Evolutionary conservation across 495 filamentous ascomycete species (phyloP).

Genomic region (Xylaria curta): DNA sequence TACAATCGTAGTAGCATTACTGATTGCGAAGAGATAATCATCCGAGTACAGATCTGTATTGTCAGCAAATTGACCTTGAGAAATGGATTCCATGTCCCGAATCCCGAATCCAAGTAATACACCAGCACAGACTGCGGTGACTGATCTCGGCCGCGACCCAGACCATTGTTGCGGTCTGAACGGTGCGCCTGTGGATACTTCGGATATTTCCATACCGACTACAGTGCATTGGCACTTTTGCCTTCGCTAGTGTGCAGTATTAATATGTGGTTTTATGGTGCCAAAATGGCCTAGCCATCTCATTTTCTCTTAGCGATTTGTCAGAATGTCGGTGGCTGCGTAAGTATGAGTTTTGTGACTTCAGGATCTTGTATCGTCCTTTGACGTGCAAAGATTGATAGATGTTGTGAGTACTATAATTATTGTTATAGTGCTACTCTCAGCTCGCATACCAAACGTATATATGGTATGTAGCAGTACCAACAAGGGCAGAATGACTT

Average conservation of each 20-base stretch:
- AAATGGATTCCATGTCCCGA: constrained; percentile 1
- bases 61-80: neutral
- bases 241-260: constrained; percentile 8
- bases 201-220: constrained; percentile 19
- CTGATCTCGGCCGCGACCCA: constrained; percentile 11
- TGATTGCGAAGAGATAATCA: neutral
- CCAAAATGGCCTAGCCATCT: constrained; percentile 18
- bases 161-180: constrained; percentile 3
- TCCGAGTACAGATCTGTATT: constrained; percentile 5
- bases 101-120: neutral
- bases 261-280: constrained; percentile 16
- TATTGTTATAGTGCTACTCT: constrained; percentile 14
- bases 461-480: neutral
- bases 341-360: constrained; percentile 2
- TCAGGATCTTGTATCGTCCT: constrained; percentile 14
- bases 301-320: constrained; percentile 17
- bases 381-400: constrained; percentile 1
- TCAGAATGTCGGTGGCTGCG: constrained; percentile 23
- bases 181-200: constrained; percentile 16
- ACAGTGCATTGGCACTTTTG: constrained; percentile 20
- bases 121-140: neutral
- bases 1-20: neutral
- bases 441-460: neutral
- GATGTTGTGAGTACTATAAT: neutral
- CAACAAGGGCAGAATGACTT: constrained; percentile 10